Conservation (phyloP, 176 grass and related monocot genomes). For the Zoysia japonica region DNA sequence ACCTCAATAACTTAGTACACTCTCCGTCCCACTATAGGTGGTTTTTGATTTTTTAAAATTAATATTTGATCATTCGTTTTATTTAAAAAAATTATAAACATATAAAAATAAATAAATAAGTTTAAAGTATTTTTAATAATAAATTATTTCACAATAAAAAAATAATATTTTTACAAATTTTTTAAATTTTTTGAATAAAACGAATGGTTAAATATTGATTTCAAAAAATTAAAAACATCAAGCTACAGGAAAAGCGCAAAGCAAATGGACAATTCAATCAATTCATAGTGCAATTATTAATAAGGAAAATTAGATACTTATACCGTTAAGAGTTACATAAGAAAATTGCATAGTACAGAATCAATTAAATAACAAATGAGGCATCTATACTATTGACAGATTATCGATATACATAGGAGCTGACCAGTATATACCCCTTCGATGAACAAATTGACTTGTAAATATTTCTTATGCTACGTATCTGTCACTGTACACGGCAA, state of each 20-base stretch:
- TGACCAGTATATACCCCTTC: conserved; percentile 28
- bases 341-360: conserved; percentile 18
- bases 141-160: no score
- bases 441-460: conserved; percentile 54
- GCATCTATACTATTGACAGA: conserved; percentile 25
- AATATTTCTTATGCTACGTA: conserved; percentile 25
- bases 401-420: conserved; percentile 29
- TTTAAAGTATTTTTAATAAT: no score
- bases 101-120: no score
- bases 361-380: conserved; percentile 45
- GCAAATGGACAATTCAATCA: neutral
- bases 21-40: no score
- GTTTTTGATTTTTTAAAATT: no score
- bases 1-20: no score
- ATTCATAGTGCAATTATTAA: neutral
- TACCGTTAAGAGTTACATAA: neutral
- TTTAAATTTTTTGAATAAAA: no score
- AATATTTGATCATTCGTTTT: no score
- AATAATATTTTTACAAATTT: no score
- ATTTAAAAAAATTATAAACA: no score
- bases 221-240: no score
- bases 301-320: neutral
- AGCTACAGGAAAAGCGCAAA: neutral
- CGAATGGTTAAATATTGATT: no score
- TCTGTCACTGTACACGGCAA: conserved; percentile 74